Evolutionary conservation across 495 filamentous ascomycete genomes (phyloP).

Genomic region (Xylaria grammica): DNA sequence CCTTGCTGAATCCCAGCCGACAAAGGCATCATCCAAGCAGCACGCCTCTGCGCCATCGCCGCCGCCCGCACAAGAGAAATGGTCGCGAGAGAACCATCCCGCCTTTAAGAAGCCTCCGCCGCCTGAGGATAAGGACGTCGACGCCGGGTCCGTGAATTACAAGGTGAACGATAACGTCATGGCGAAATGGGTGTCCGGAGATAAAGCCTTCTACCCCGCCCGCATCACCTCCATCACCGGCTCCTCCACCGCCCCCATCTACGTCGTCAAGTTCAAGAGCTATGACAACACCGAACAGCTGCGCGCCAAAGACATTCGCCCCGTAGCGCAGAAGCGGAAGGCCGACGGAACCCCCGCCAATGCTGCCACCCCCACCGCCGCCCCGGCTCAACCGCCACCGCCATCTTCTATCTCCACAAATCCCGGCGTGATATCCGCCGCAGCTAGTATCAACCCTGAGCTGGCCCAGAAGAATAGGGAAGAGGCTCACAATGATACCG

Average conservation of each 20-base stretch:
- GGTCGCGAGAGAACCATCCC: slow-evolving; percentile 75
- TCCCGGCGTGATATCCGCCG: slow-evolving; percentile 81
- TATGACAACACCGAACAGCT: slow-evolving; percentile 89
- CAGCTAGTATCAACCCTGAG: slow-evolving; percentile 81
- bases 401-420: slow-evolving; percentile 40
- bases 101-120: slow-evolving; percentile 64
- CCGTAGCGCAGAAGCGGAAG: slow-evolving; percentile 86
- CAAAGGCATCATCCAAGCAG: slow-evolving; percentile 44
- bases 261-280: slow-evolving; percentile 90
- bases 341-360: slow-evolving; percentile 76
- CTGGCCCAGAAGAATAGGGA: slow-evolving; percentile 70
- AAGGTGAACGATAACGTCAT: slow-evolving; percentile 88
- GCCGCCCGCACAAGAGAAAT: slow-evolving; percentile 65
- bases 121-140: slow-evolving; percentile 49
- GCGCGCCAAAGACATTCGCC: slow-evolving; percentile 81
- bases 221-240: slow-evolving; percentile 93
- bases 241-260: slow-evolving; percentile 83
- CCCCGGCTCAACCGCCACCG: slow-evolving; percentile 47
- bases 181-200: slow-evolving; percentile 88
- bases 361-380: slow-evolving; percentile 46
- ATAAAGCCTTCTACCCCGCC: slow-evolving; percentile 89
- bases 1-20: slow-evolving; percentile 78
- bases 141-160: slow-evolving; percentile 60
- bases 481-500: slow-evolving; percentile 33
- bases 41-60: slow-evolving; percentile 45